phyloP scores from a whole-genome alignment of 768 basidiomycete genomes.

The Calocera viscosa region DNA sequence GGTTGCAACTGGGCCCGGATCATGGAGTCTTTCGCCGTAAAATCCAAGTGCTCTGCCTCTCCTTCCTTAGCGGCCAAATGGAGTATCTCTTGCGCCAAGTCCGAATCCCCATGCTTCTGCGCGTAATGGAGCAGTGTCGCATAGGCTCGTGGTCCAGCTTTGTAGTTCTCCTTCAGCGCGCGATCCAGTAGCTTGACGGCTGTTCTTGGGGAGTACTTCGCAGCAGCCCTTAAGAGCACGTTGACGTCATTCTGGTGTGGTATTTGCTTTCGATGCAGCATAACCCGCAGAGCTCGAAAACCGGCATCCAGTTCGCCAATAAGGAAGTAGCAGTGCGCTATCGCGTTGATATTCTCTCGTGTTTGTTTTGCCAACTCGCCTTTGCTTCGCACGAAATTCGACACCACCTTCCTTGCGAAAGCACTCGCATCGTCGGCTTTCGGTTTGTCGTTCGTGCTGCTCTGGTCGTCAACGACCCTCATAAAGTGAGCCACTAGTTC shows the following conservation, averaged over 20 bases:
- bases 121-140: conserved; percentile 54
- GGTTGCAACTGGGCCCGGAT: background rate
- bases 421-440: conserved; percentile 22
- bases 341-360: conserved; percentile 44
- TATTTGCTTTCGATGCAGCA: conserved; percentile 38
- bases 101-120: conserved; percentile 32
- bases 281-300: conserved; percentile 35
- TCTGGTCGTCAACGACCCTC: conserved; percentile 15
- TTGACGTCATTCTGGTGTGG: conserved; percentile 57
- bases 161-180: conserved; percentile 39
- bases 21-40: background rate
- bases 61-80: conserved; percentile 26
- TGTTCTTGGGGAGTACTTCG: conserved; percentile 35
- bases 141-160: conserved; percentile 43
- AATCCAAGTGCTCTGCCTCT: background rate
- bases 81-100: conserved; percentile 36
- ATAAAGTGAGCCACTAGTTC: conserved; percentile 42
- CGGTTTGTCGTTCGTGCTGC: conserved; percentile 7
- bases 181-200: conserved; percentile 39
- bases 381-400: conserved; percentile 34
- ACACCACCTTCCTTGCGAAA: conserved; percentile 39
- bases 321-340: conserved; percentile 52
- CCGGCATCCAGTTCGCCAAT: conserved; percentile 39
- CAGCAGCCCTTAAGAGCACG: conserved; percentile 44
- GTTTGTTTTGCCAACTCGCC: conserved; percentile 36